Conservation (phyloP, 768 basidiomycete genomes). For the Chiua virens region DNA sequence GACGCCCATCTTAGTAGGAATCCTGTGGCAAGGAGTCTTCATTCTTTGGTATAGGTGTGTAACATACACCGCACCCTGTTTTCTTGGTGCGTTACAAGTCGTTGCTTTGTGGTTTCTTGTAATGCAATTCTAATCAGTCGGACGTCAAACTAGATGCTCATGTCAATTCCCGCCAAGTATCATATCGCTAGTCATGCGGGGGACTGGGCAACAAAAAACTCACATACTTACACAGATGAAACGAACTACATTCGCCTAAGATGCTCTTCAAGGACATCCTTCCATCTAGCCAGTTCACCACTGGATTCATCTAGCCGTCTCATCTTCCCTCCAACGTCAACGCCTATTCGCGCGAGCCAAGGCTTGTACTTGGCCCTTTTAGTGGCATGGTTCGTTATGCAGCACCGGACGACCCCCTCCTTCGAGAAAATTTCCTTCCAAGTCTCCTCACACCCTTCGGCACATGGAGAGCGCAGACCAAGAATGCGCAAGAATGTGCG, state of each 20-base stretch:
- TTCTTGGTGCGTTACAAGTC: too few species aligned
- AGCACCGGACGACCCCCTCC: conserved; percentile 51
- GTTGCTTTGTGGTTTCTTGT: too few species aligned
- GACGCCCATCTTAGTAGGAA: too few species aligned
- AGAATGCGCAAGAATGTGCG: conserved; percentile 52
- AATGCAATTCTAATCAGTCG: too few species aligned
- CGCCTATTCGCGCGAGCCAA: conserved; percentile 15
- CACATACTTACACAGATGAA: too few species aligned
- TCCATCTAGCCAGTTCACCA: conserved; percentile 43
- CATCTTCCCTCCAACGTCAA: conserved; percentile 41
- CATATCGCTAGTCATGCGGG: too few species aligned
- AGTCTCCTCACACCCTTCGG: conserved; percentile 48
- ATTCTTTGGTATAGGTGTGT: too few species aligned
- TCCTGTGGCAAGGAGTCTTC: too few species aligned
- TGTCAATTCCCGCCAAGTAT: too few species aligned
- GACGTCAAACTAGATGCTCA: too few species aligned
- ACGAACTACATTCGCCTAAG: conserved; percentile 7
- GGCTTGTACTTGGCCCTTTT: conserved; percentile 14
- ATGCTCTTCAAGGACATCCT: conserved; percentile 10
- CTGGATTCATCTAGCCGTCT: conserved; percentile 54
- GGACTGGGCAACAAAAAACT: not conserved
- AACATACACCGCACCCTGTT: too few species aligned
- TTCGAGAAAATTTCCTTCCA: conserved; percentile 44
- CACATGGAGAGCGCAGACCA: conserved; percentile 39
- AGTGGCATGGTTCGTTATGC: conserved; percentile 40